These are phyloP conservation scores for Arctium minus DNA, from an alignment of 129 eudicot genomes.

Conservation along the genomic window DNA sequence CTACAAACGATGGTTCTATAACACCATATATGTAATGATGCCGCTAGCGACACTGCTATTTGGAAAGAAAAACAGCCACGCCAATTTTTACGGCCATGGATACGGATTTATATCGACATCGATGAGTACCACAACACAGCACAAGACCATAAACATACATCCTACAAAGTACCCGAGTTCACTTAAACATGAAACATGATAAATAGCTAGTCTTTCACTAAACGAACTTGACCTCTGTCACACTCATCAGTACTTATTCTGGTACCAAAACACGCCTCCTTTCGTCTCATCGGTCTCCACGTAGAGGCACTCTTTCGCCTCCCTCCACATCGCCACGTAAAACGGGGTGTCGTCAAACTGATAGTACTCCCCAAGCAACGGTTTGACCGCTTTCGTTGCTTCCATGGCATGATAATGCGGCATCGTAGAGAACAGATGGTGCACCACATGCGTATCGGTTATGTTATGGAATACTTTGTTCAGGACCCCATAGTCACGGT, in stretches of 20 bases:
- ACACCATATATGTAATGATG: neutral
- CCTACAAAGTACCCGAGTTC: neutral
- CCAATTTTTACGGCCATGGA: neutral
- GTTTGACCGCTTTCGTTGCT: slow-evolving; percentile 44
- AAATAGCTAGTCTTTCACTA: neutral
- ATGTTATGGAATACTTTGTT: slow-evolving; percentile 48
- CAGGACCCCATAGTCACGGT: slow-evolving; percentile 41
- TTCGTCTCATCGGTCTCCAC: slow-evolving; percentile 36
- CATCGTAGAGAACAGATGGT: slow-evolving; percentile 47
- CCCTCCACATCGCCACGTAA: slow-evolving; percentile 48
- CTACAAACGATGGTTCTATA: neutral
- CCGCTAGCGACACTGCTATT: neutral
- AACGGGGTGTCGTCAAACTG: slow-evolving; percentile 38
- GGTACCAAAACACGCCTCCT: slow-evolving; percentile 40
- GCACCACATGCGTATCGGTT: slow-evolving; percentile 52
- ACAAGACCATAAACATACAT: neutral
- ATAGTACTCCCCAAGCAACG: slow-evolving; percentile 41
- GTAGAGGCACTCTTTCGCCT: slow-evolving; percentile 45
- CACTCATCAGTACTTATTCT: slow-evolving; percentile 28
- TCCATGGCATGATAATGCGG: slow-evolving; percentile 58
- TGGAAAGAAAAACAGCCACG: neutral
- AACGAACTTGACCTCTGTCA: neutral
- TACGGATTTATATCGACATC: neutral
- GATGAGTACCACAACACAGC: neutral
- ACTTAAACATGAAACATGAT: neutral